These are phyloP conservation scores for Debaryomyces nepalensis DNA, from an alignment of 1,139 yeast species.

Conservation along the genomic window DNA sequence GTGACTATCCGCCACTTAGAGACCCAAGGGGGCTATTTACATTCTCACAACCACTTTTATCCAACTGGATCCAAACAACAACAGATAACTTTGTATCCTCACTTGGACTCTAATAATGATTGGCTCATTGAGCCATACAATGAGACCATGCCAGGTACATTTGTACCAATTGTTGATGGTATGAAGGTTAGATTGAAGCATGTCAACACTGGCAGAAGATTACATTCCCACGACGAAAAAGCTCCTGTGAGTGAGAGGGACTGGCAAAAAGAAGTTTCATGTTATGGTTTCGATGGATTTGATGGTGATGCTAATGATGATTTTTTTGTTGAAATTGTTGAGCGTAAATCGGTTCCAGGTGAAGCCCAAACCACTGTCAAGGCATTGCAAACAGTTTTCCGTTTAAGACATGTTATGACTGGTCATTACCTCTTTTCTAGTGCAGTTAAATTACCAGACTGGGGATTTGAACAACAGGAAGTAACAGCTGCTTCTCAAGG, in stretches of 20 bases:
- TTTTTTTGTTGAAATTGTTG: slow-evolving; percentile 85
- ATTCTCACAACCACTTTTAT: slow-evolving; percentile 84
- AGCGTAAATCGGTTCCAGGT: slow-evolving; percentile 57
- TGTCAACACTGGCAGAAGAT: slow-evolving; percentile 68
- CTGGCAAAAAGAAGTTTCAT: slow-evolving; percentile 94
- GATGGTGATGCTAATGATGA: slow-evolving; percentile 96
- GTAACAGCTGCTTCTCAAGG: slow-evolving; percentile 92
- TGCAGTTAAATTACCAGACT: slow-evolving; percentile 82
- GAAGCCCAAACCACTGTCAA: slow-evolving; percentile 66
- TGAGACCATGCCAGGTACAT: slow-evolving; percentile 53
- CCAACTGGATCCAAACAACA: slow-evolving; percentile 96
- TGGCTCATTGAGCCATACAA: slow-evolving; percentile 81
- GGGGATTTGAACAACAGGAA: slow-evolving; percentile 98
- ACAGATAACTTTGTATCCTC: slow-evolving; percentile 92
- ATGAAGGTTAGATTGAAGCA: slow-evolving; percentile 81
- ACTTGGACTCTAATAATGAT: slow-evolving; percentile 82
- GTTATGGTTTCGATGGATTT: slow-evolving; percentile 91
- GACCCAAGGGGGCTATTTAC: slow-evolving; percentile 93
- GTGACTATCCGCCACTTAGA: slow-evolving; percentile 80
- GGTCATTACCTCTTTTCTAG: slow-evolving; percentile 91
- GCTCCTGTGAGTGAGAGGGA: slow-evolving; percentile 92
- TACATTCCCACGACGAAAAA: slow-evolving; percentile 95
- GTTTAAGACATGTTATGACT: slow-evolving; percentile 86
- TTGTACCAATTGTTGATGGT: slow-evolving; percentile 74
- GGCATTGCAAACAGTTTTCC: slow-evolving; percentile 83